A percentile compares a stretch with the other conserved stretches of the same genome.
Evolutionary conservation across 1,284 basidiomycete species (phyloP).

Genomic region (Papiliotrema nemorosa): DNA sequence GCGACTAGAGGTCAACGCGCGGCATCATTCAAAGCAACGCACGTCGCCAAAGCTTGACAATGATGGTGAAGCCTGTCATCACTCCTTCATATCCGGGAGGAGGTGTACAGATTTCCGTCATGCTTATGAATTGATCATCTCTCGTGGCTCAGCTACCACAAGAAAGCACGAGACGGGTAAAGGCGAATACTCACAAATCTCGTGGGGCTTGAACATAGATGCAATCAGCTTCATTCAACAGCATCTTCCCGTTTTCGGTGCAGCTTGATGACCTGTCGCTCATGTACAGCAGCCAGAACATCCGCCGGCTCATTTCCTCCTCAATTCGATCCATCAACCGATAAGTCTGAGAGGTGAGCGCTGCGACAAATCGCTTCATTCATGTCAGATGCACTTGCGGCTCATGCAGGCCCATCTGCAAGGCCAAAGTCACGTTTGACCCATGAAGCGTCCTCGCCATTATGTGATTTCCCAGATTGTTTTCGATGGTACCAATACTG

Average conservation of each 20-base stretch:
- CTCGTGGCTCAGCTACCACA: too few relatives aligned
- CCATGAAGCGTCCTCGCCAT: constrained; percentile 4
- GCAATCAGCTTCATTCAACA: constrained; percentile 4
- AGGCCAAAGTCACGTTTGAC: constrained; percentile 2
- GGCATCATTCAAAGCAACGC: background rate
- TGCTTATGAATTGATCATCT: background rate
- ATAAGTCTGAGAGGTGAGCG: constrained; percentile 3
- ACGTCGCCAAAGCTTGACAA: background rate
- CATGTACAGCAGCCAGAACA: constrained; percentile 7
- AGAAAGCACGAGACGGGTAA: too few relatives aligned
- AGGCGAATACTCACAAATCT: background rate
- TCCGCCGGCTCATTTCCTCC: constrained; percentile 5
- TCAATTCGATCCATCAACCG: background rate
- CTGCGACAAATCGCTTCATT: too few relatives aligned
- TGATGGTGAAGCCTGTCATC: background rate
- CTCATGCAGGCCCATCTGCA: constrained; percentile 5
- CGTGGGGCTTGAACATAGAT: background rate
- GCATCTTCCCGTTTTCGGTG: background rate
- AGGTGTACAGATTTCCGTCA: background rate
- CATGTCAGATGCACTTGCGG: background rate
- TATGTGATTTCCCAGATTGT: background rate
- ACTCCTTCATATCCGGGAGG: background rate
- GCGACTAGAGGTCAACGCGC: background rate
- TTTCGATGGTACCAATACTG: background rate
- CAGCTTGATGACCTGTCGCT: constrained; percentile 1